Evolutionary conservation across 768 basidiomycete genomes (phyloP).

Genomic region (Leccinum obscurum): DNA sequence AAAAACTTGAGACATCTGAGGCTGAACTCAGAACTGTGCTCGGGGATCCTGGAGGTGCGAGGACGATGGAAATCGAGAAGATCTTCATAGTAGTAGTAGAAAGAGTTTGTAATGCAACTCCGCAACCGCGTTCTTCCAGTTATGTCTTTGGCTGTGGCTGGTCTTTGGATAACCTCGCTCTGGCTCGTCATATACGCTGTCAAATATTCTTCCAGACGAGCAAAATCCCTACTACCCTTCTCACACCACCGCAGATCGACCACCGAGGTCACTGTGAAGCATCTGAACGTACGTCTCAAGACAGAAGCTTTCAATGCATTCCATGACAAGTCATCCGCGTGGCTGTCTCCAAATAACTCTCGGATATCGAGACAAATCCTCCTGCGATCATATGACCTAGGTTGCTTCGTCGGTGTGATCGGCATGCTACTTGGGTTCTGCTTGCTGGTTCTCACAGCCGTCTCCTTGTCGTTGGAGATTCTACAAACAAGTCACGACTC

Average conservation of each 20-base stretch:
- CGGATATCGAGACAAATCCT: constrained; percentile 30
- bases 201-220: constrained; percentile 22
- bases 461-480: constrained; percentile 21
- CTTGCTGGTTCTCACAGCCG: constrained; percentile 39
- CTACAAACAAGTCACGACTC: background rate
- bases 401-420: constrained; percentile 42
- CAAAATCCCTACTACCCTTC: constrained; percentile 22
- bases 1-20: constrained; percentile 85
- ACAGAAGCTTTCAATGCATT: constrained; percentile 49
- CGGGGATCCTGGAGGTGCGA: constrained; percentile 63
- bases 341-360: constrained; percentile 35
- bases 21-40: constrained; percentile 65
- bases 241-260: constrained; percentile 21
- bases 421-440: constrained; percentile 49
- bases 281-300: constrained; percentile 39
- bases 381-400: constrained; percentile 48
- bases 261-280: constrained; percentile 25
- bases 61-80: constrained; percentile 73
- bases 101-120: constrained; percentile 8
- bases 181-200: constrained; percentile 29
- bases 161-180: constrained; percentile 24
- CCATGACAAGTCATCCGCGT: constrained; percentile 45
- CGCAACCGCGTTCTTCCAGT: background rate
- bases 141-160: constrained; percentile 22
- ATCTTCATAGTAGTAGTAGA: constrained; percentile 68